Evolutionary conservation across 2,329 filamentous ascomycete genomes (phyloP).

Genomic region (Fusarium dlaminii): DNA sequence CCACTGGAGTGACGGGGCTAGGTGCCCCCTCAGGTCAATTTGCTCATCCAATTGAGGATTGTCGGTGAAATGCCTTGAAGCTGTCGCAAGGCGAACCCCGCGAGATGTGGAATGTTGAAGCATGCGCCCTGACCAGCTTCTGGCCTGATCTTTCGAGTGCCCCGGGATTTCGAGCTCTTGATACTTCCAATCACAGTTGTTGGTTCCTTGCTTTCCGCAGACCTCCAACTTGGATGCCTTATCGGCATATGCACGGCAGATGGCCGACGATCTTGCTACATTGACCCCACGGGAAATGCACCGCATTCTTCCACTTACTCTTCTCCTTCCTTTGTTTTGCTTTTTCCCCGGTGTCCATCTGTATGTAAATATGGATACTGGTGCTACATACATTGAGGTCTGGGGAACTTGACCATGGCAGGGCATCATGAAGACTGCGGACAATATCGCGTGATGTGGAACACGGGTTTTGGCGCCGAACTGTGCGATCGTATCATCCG

Average conservation of each 20-base stretch:
- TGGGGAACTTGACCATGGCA: conserved; percentile 13
- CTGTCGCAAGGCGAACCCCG: conserved; percentile 20
- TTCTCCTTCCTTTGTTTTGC: conserved; percentile 12
- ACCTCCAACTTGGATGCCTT: conserved; percentile 34
- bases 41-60: not conserved
- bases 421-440: not conserved
- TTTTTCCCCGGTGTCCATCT: conserved; percentile 2
- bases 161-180: conserved; percentile 14
- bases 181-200: conserved; percentile 36
- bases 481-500: conserved; percentile 34
- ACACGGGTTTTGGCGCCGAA: conserved; percentile 6
- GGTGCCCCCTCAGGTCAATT: not conserved
- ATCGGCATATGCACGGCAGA: conserved; percentile 45
- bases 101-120: conserved; percentile 28
- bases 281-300: conserved; percentile 29
- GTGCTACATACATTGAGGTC: conserved; percentile 7
- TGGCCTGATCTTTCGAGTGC: conserved; percentile 41
- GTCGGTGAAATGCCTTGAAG: conserved; percentile 15
- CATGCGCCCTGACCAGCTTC: conserved; percentile 38
- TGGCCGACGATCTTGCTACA: conserved; percentile 41
- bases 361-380: not conserved
- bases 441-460: conserved; percentile 35
- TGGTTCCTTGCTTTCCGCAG: conserved; percentile 15
- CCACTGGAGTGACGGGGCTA: not conserved
- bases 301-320: not conserved